These are phyloP conservation scores for Filobasidium floriforme DNA, from an alignment of 768 basidiomycete genomes.

Conservation along the genomic window DNA sequence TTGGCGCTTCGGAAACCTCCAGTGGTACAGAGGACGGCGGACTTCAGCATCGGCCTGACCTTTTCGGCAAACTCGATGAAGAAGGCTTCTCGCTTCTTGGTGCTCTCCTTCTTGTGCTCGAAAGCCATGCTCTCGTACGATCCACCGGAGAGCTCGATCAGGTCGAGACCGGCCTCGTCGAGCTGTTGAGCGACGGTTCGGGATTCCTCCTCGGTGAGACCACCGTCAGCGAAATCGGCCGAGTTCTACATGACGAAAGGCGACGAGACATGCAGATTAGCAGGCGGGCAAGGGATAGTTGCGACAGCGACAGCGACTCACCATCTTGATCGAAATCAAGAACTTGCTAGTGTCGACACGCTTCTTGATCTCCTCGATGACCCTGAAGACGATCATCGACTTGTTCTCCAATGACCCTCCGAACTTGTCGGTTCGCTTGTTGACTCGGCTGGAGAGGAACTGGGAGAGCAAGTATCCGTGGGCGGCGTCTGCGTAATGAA, in stretches of 20 bases:
- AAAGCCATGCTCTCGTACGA: conserved; percentile 40
- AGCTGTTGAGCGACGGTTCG: conserved; percentile 40
- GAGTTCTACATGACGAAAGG: neutral
- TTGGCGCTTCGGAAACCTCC: conserved; percentile 40
- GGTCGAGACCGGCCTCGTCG: conserved; percentile 45
- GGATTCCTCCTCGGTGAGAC: conserved; percentile 44
- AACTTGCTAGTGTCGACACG: conserved; percentile 23
- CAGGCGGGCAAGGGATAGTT: neutral
- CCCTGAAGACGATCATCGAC: conserved; percentile 42
- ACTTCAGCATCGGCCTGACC: conserved; percentile 32
- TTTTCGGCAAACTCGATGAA: conserved; percentile 38
- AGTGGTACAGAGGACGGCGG: conserved; percentile 36
- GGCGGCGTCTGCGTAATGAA: conserved; percentile 15
- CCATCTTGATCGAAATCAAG: conserved; percentile 21
- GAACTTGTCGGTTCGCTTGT: conserved; percentile 46
- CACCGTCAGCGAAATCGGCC: conserved; percentile 28
- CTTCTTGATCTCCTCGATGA: conserved; percentile 38
- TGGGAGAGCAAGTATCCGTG: conserved; percentile 33
- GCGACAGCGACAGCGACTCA: conserved; percentile 1
- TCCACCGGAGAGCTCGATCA: conserved; percentile 49
- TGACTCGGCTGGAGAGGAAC: conserved; percentile 43
- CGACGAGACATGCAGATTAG: neutral
- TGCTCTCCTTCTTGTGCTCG: conserved; percentile 38
- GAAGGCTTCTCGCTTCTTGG: conserved; percentile 35
- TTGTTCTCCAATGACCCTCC: conserved; percentile 46